Base-by-base conservation (phyloP, 805 yeast genomes). In the Metschnikowia anglica region DNA sequence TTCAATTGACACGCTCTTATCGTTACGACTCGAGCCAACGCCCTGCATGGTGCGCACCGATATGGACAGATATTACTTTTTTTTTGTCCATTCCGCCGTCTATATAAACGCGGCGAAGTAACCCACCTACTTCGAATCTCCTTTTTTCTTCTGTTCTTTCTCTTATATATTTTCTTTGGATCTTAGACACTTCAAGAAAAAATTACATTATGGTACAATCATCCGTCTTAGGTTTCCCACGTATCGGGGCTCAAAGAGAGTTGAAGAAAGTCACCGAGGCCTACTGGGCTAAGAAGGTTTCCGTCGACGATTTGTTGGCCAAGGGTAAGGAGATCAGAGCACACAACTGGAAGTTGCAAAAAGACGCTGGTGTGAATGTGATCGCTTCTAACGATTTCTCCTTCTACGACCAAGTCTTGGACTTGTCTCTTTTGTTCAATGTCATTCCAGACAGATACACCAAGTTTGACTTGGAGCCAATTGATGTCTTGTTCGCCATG, bases 171-270 rank as follows among this genome's bases (percentile, higher is more conserved):
- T 34, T 26, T 33, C 33, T 39, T 33, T 33, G 35, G 37, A 33
- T 33, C 25, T 33, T 21, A n/a, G 20, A 20, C 27, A 20, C 27
- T 16, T 13, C 34, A 23, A 15, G 15, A 19, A 19, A 29, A 28
- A 34, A 26, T 13, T 11, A 21, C 34, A 77, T 48, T 63, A 91
- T 91, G 98, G 98, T 91, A 74, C 84, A 84, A 74, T 91, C 98
- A 54, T 82, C 97, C 66, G 95, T 93, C 62, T 82, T 93, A 76
- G 99, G 99, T 73, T 93, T 93, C 93, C 99, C 99, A 77, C 93
- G 99, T 80, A 93, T 91, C 66, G 99, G 99, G 66, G 93, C 97
- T 62, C 89, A 89, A 79, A 93, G 99, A 83, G 99, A 93, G 79
- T 84, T 93, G 73, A 93, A 93, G 79, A 93, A 93, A 77, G 88